phyloP scores from a whole-genome alignment of 2,329 filamentous ascomycete genomes.

The Zasmidium citrigriseum region DNA sequence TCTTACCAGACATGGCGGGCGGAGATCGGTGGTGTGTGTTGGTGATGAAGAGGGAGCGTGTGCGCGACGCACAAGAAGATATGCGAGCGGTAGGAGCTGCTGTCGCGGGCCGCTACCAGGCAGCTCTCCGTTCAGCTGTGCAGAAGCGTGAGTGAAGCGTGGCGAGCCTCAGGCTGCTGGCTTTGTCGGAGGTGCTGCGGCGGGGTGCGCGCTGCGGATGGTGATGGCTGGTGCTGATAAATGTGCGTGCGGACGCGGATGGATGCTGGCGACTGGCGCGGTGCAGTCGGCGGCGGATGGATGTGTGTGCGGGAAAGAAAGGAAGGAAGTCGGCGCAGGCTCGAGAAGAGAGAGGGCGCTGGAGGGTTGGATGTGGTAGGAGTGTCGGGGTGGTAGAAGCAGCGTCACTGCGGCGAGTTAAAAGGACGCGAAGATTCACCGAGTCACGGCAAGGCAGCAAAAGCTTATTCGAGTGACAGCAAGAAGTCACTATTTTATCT shows the following conservation, averaged over 20 bases:
- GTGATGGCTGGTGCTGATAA: background rate
- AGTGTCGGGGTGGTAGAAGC: background rate
- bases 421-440: background rate
- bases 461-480: background rate
- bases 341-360: background rate
- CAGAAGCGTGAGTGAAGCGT: background rate
- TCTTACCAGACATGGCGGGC: conserved; percentile 28
- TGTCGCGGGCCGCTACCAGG: conserved; percentile 5
- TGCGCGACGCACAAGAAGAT: background rate
- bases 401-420: background rate
- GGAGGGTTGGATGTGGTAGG: background rate
- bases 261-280: background rate
- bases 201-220: too few relatives aligned
- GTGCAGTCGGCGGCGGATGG: background rate
- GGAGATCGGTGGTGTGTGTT: conserved; percentile 1
- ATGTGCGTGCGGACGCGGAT: background rate
- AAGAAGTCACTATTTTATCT: background rate
- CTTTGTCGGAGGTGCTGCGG: background rate
- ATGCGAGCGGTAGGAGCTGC: conserved; percentile 2
- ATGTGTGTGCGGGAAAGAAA: background rate
- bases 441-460: background rate
- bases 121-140: background rate
- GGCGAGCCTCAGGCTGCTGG: background rate
- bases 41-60: conserved; percentile 4
- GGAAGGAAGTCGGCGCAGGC: background rate